These are phyloP conservation scores for Fusarium pseudocircinatum DNA, from an alignment of 2,329 filamentous ascomycete genomes.

Conservation along the genomic window DNA sequence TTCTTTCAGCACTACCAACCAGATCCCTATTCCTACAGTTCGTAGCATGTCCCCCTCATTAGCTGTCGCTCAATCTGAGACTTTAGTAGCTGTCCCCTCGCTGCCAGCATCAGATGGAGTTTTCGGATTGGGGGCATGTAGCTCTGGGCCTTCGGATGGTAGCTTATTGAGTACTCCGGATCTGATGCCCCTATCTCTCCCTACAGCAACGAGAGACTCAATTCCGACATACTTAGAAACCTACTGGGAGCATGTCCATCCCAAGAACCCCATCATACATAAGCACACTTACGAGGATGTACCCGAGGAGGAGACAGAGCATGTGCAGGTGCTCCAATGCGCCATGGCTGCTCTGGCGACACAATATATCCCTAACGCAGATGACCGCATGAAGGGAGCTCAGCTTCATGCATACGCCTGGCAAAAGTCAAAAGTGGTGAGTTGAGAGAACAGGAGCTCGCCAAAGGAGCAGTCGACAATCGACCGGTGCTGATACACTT, in stretches of 20 bases:
- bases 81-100: slow-evolving; percentile 58
- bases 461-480: background rate
- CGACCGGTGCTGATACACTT: slow-evolving; percentile 30
- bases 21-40: slow-evolving; percentile 54
- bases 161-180: slow-evolving; percentile 46
- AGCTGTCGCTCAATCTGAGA: slow-evolving; percentile 59
- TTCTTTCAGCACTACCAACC: slow-evolving; percentile 49
- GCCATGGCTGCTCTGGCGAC: slow-evolving; percentile 68
- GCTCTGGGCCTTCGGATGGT: slow-evolving; percentile 55
- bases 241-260: slow-evolving; percentile 64
- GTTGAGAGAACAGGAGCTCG: slow-evolving; percentile 41
- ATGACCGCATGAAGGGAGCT: slow-evolving; percentile 61
- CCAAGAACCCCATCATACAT: slow-evolving; percentile 62
- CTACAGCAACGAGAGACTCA: slow-evolving; percentile 52
- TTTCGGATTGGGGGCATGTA: slow-evolving; percentile 49
- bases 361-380: slow-evolving; percentile 58
- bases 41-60: slow-evolving; percentile 61
- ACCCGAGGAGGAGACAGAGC: slow-evolving; percentile 45
- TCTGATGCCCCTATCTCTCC: slow-evolving; percentile 48
- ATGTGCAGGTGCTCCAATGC: slow-evolving; percentile 57
- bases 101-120: slow-evolving; percentile 49
- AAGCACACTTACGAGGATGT: slow-evolving; percentile 55
- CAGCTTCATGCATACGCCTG: slow-evolving; percentile 62
- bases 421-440: slow-evolving; percentile 61
- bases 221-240: slow-evolving; percentile 62